Conservation (phyloP, 2,329 filamentous ascomycete species). For the Aspergillus sp. region DNA sequence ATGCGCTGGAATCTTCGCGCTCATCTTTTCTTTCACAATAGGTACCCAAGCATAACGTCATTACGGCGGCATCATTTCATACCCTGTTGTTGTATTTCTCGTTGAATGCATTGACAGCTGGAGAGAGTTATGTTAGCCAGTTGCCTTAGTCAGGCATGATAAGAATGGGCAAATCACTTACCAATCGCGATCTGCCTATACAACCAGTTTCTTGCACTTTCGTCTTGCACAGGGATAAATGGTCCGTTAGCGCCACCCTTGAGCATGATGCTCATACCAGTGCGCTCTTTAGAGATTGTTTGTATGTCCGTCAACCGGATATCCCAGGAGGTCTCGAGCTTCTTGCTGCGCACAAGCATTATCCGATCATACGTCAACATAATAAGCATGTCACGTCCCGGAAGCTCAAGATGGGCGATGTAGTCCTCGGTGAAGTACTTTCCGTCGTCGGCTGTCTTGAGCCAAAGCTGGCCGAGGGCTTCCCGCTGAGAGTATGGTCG, state of each 20-base stretch:
- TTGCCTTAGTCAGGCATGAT: conserved; percentile 11
- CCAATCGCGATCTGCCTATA: conserved; percentile 64
- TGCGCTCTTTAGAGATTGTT: conserved; percentile 95
- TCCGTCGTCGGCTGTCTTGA: conserved; percentile 96
- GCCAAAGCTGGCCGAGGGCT: conserved; percentile 95
- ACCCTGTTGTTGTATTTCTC: conserved; percentile 57
- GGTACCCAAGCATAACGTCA: conserved; percentile 9
- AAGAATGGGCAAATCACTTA: conserved; percentile 28
- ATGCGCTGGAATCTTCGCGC: neutral
- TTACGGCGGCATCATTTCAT: conserved; percentile 7
- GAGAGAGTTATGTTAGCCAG: neutral
- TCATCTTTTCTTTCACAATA: neutral
- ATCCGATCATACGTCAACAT: conserved; percentile 88
- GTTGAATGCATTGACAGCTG: conserved; percentile 66
- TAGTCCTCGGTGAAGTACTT: conserved; percentile 98
- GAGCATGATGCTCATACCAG: conserved; percentile 83
- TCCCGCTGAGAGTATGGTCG: conserved; percentile 93
- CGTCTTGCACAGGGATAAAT: conserved; percentile 91
- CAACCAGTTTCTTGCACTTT: conserved; percentile 69
- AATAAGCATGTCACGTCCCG: conserved; percentile 81
- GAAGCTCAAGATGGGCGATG: conserved; percentile 91
- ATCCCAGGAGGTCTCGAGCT: conserved; percentile 90
- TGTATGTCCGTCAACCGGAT: conserved; percentile 93
- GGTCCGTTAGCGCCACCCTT: conserved; percentile 91
- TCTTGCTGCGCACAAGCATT: conserved; percentile 83